phyloP scores from a whole-genome alignment of 805 yeast species.

The Cyberlindnera misumaiensis region DNA sequence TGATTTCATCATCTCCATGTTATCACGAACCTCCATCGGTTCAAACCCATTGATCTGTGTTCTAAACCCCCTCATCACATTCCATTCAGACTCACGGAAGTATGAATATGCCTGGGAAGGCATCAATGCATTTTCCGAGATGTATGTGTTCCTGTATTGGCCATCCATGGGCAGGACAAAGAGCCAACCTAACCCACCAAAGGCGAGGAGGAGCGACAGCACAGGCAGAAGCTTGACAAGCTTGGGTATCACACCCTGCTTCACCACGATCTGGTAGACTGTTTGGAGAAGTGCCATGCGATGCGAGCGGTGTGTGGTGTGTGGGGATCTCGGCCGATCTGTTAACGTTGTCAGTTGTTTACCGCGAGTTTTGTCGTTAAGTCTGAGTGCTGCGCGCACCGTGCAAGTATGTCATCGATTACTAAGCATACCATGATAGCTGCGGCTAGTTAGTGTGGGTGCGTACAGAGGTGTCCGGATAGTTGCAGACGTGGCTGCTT shows the following conservation, averaged over 20 bases:
- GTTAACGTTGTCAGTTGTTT: no score
- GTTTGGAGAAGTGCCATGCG: slow-evolving; percentile 43
- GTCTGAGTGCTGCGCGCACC: no score
- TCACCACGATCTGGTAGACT: slow-evolving; percentile 36
- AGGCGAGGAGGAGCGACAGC: slow-evolving; percentile 34
- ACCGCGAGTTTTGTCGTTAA: no score
- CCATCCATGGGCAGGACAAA: slow-evolving; percentile 70
- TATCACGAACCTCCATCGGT: slow-evolving; percentile 28
- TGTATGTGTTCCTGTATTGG: slow-evolving; percentile 74
- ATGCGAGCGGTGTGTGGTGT: not conserved
- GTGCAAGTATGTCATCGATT: no score
- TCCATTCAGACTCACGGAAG: slow-evolving; percentile 94
- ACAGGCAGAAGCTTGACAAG: slow-evolving; percentile 36
- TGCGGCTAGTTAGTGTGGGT: no score
- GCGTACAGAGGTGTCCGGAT: no score
- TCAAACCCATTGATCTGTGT: slow-evolving; percentile 32
- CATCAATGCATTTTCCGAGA: slow-evolving; percentile 93
- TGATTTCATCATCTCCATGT: slow-evolving; percentile 34
- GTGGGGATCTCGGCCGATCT: no score
- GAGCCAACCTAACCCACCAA: slow-evolving; percentile 53
- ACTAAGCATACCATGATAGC: no score
- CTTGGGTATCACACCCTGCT: slow-evolving; percentile 41
- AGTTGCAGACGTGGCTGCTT: no score
- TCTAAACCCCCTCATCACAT: slow-evolving; percentile 78
- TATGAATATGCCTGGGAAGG: slow-evolving; percentile 93